Evolutionary conservation across 805 yeast genomes (phyloP), one percentile per base, ranked within the genome.

Genomic region (Candida ficus): DNA sequence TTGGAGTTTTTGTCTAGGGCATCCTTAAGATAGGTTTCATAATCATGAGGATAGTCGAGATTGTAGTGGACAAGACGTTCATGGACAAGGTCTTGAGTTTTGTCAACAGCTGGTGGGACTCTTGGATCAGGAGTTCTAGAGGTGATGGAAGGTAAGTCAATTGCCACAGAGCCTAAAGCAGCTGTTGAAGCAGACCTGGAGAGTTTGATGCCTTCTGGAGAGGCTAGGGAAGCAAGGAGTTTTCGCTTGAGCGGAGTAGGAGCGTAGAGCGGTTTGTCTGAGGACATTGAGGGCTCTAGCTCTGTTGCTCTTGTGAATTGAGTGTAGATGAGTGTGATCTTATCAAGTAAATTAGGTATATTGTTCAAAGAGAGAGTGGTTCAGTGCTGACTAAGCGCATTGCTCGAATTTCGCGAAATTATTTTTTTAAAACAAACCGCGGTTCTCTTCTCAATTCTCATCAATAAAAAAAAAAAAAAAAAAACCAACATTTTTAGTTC

Each of bases 41-140:
- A 52, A 47, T 68, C 68, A 3, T 63, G 64, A 2, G 80, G 80
- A 47, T 68, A 78, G 52, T 79, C 82, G 28, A 80, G 53, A 35
- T 66, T 62, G 49, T 76, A 80, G 42, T 62, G 64, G 29, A 49
- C 49, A 28, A 68, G 44, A 44, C 73, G 57, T 17, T 56, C 49
- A 11, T 53, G 41, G 10, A 60, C 18, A 16, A 59, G 41, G 4
- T 41, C 43, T 12, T 60, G 62, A 2, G 42, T 52, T 11, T 41
- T 32, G 19, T 44, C 39, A 10, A 23, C 18, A 11, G 44, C 30
- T 38, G 43, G 42, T 27, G 45, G 45, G n/a, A n/a, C n/a, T 12
- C 33, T 16, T 4, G 58, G 58, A 35, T 55, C 60, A 12, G 60
- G 60, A 2, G 60, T 55, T 37, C 52, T 44, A 1, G 57, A 46